Conservation (phyloP, 495 filamentous ascomycete genomes). For the Clavariopsis aquatica region DNA sequence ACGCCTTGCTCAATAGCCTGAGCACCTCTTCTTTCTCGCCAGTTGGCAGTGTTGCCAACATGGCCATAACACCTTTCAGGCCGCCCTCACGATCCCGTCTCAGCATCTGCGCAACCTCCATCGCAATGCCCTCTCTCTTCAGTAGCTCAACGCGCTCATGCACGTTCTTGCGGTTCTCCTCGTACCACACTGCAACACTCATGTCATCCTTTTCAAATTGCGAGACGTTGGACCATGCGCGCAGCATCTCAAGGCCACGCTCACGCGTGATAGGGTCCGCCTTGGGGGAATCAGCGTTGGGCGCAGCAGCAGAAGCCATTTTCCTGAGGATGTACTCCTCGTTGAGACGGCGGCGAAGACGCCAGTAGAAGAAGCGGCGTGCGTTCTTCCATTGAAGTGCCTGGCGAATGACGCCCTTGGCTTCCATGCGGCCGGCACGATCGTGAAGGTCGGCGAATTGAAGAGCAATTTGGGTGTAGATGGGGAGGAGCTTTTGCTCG, state of each 20-base stretch:
- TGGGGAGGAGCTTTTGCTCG: constrained; percentile 83
- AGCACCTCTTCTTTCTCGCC: constrained; percentile 84
- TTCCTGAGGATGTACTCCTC: constrained; percentile 94
- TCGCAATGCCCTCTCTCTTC: constrained; percentile 72
- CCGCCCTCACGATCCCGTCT: constrained; percentile 73
- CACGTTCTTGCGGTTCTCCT: constrained; percentile 86
- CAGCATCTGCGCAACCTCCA: constrained; percentile 76
- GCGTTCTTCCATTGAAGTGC: constrained; percentile 83
- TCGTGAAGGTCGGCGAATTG: constrained; percentile 98
- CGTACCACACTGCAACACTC: constrained; percentile 92
- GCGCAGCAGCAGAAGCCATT: constrained; percentile 60
- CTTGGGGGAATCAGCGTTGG: constrained; percentile 42
- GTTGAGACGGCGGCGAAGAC: constrained; percentile 91
- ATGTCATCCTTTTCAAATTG: constrained; percentile 75
- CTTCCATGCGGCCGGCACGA: constrained; percentile 94
- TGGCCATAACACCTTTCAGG: constrained; percentile 82
- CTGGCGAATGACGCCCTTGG: constrained; percentile 89
- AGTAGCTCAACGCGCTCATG: constrained; percentile 75
- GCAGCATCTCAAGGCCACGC: constrained; percentile 66
- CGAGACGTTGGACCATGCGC: constrained; percentile 73
- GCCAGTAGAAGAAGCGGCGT: constrained; percentile 99
- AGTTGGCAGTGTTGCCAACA: constrained; percentile 81
- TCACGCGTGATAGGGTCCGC: constrained; percentile 52
- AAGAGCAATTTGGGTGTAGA: constrained; percentile 88
- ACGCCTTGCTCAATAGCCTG: constrained; percentile 54